phyloP scores from a whole-genome alignment of 495 filamentous ascomycete species.

The Sabuloglossum arenarium region DNA sequence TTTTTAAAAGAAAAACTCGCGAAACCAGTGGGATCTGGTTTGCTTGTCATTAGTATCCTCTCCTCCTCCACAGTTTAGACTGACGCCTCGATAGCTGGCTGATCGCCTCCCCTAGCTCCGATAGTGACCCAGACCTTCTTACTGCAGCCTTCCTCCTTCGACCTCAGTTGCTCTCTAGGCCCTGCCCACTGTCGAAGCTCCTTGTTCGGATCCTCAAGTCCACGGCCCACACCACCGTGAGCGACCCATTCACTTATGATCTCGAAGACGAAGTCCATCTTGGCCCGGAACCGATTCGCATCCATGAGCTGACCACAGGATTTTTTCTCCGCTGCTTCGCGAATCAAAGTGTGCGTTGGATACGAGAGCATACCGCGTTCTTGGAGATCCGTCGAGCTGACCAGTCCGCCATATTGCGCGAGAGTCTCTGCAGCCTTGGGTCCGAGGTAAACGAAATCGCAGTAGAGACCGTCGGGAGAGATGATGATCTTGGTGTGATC shows the following conservation, averaged over 20 bases:
- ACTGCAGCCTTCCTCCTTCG: neutral
- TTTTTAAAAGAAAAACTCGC: too few relatives aligned
- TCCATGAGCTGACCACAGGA: constrained; percentile 39
- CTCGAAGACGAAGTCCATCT: constrained; percentile 60
- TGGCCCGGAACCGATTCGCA: constrained; percentile 60
- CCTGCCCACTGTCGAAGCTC: neutral
- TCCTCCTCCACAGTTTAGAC: too few relatives aligned
- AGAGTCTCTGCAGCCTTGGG: constrained; percentile 43
- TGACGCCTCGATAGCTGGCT: neutral
- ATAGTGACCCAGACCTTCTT: constrained; percentile 4
- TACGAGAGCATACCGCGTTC: constrained; percentile 11
- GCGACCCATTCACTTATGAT: constrained; percentile 40
- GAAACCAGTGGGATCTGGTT: too few relatives aligned
- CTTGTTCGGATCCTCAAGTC: neutral
- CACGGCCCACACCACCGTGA: neutral
- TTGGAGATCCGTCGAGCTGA: constrained; percentile 38
- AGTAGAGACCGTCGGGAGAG: constrained; percentile 49
- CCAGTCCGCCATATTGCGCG: constrained; percentile 36
- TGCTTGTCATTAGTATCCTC: too few relatives aligned
- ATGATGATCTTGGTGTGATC: constrained; percentile 90
- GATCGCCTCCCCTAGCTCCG: constrained; percentile 3
- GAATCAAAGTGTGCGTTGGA: constrained; percentile 4
- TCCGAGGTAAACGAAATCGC: constrained; percentile 71
- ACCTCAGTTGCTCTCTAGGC: neutral
- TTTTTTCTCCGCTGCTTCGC: constrained; percentile 27